Evolutionary conservation across 2,329 filamentous ascomycete species (phyloP).

Genomic region (Huntiella moniliformis): DNA sequence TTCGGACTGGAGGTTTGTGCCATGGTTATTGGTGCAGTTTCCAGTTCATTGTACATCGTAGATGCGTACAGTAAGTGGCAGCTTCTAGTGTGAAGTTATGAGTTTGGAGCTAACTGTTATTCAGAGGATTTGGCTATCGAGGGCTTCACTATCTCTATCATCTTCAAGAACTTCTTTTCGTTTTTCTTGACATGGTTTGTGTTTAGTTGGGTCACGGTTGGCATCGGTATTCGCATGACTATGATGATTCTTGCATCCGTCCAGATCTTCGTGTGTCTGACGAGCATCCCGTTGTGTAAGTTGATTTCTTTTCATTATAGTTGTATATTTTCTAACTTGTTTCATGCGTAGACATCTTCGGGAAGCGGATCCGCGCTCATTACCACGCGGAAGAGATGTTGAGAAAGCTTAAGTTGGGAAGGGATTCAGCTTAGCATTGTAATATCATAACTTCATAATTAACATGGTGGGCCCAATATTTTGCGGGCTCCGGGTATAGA

Average conservation of each 20-base stretch:
- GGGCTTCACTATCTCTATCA: slow-evolving; percentile 71
- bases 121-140: slow-evolving; percentile 64
- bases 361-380: slow-evolving; percentile 58
- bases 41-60: slow-evolving; percentile 72
- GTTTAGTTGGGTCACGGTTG: slow-evolving; percentile 59
- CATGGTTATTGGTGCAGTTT: slow-evolving; percentile 83
- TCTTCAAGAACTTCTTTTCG: slow-evolving; percentile 91
- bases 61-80: slow-evolving; percentile 62
- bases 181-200: slow-evolving; percentile 71
- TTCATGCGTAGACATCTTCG: slow-evolving; percentile 44
- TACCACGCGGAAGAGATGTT: slow-evolving; percentile 60
- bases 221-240: slow-evolving; percentile 33
- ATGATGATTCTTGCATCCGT: slow-evolving; percentile 59
- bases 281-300: slow-evolving; percentile 66
- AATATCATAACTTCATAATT: not conserved
- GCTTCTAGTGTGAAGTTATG: not conserved
- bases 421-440: not conserved
- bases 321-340: not conserved
- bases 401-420: slow-evolving; percentile 7
- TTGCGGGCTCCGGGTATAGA: not conserved
- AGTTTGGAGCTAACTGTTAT: not conserved
- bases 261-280: slow-evolving; percentile 56
- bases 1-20: slow-evolving; percentile 70
- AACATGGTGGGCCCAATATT: too few relatives aligned
- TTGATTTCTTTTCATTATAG: slow-evolving; percentile 14